Conservation (phyloP, 2,329 filamentous ascomycete genomes). For the Aspergillus fijiensis region DNA sequence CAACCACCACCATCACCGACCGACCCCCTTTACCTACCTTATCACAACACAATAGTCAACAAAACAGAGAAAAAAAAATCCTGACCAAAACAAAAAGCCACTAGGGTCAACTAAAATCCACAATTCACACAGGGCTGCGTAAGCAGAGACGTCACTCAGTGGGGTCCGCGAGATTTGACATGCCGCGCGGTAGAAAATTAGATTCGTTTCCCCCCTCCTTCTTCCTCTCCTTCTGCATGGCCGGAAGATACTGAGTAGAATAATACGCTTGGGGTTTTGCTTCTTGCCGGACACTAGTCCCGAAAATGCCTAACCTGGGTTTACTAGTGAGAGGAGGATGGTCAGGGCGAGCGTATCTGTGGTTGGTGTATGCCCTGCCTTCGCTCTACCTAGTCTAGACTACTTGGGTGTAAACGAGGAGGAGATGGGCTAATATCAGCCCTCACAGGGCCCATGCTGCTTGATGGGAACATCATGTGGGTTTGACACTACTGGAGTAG, state of each 20-base stretch:
- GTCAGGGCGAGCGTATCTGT: not conserved
- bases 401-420: not conserved
- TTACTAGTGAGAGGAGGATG: not conserved
- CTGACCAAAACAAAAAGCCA: not conserved
- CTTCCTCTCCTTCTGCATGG: too few relatives aligned
- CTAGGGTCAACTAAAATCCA: not conserved
- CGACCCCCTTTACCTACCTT: not conserved
- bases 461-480: too few relatives aligned
- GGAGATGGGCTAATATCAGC: too few relatives aligned
- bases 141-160: conserved; percentile 25
- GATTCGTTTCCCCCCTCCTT: not conserved
- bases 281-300: not conserved
- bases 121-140: conserved; percentile 15
- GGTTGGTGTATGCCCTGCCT: not conserved
- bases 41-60: not conserved
- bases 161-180: conserved; percentile 15
- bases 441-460: too few relatives aligned
- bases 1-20: not conserved
- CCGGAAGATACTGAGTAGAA: too few relatives aligned
- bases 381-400: not conserved
- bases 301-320: not conserved
- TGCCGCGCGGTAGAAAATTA: conserved; percentile 8
- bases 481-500: too few relatives aligned
- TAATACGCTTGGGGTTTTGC: not conserved
- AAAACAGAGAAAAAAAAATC: not conserved